Evolutionary conservation across 225 moss, liverwort and hornwort species (phyloP).

Genomic region (Asterella californica): DNA sequence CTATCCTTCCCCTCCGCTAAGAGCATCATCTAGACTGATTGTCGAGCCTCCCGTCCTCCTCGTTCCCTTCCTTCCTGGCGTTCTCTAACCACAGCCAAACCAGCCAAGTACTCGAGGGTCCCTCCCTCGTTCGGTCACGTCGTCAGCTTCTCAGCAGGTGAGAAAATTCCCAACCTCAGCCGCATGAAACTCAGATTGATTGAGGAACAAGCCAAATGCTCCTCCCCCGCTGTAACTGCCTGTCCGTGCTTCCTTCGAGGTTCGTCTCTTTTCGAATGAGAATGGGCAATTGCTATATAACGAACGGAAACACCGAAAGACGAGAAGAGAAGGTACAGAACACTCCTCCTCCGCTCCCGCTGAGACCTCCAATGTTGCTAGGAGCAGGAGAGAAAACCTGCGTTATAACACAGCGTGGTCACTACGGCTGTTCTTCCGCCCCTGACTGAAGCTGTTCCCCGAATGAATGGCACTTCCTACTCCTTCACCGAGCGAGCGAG

Average conservation of each 20-base stretch:
- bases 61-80: background rate
- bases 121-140: background rate
- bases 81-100: background rate
- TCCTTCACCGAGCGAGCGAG: background rate
- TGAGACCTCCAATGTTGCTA: background rate
- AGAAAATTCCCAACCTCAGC: background rate
- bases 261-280: background rate
- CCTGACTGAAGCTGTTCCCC: background rate
- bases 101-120: background rate
- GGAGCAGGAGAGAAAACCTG: background rate
- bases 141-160: background rate
- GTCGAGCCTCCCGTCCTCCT: background rate
- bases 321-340: background rate
- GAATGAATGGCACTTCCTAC: background rate
- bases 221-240: background rate
- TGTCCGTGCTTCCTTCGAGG: background rate
- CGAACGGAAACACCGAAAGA: background rate
- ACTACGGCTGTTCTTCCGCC: background rate
- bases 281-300: background rate
- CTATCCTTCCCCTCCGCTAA: slow-evolving; percentile 67
- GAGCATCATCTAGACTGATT: slow-evolving; percentile 47
- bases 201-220: background rate
- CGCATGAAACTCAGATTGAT: background rate
- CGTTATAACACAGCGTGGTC: background rate
- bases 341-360: background rate